These are phyloP conservation scores for Quercus cerris DNA, from an alignment of 306 rosid genomes.

Conservation along the genomic window DNA sequence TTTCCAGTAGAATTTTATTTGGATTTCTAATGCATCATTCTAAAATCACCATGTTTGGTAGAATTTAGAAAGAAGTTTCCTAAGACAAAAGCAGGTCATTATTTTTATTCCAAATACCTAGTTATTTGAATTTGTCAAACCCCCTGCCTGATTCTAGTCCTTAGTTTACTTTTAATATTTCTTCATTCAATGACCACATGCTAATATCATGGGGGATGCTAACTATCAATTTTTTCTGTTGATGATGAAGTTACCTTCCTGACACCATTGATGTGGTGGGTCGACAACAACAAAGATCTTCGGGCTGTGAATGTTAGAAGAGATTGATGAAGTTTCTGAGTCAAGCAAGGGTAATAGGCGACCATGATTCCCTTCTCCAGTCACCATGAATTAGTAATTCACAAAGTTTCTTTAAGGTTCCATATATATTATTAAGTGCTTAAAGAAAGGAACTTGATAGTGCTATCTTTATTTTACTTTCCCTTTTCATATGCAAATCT, in stretches of 20 bases:
- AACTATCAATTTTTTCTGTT: background rate
- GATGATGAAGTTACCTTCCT: constrained; percentile 47
- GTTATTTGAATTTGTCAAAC: background rate
- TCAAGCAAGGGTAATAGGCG: background rate
- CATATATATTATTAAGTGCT: background rate
- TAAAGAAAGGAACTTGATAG: background rate
- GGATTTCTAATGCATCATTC: background rate
- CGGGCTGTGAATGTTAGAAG: constrained; percentile 55
- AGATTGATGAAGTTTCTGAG: background rate
- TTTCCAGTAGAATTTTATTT: background rate
- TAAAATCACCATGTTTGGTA: background rate
- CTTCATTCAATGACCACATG: background rate
- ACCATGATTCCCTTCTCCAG: background rate
- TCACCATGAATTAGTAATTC: background rate
- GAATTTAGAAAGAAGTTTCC: background rate
- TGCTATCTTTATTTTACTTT: background rate
- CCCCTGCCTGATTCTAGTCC: background rate
- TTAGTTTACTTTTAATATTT: background rate
- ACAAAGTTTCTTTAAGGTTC: background rate
- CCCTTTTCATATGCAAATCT: background rate
- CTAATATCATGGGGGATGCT: background rate
- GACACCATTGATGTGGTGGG: constrained; percentile 53
- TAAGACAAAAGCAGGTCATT: background rate
- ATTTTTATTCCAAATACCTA: background rate
- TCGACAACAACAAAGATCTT: constrained; percentile 54